Base-by-base conservation (phyloP, 1,139 yeast species). In the Pichia sp. region DNA sequence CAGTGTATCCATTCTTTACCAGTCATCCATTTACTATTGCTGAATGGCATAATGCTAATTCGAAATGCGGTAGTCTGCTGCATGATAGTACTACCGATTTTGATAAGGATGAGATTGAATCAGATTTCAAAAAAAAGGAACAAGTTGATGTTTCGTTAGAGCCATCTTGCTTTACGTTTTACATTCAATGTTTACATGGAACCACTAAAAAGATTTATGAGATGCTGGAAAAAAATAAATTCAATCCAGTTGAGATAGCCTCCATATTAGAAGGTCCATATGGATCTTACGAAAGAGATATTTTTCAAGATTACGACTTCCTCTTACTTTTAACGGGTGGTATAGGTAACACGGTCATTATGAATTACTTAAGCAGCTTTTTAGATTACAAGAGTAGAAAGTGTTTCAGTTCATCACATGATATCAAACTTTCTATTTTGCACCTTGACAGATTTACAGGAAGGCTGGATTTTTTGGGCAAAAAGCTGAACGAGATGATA, bases 241-340 rank as follows among this genome's bases (percentile, higher is more conserved):
- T 44, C 16, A 18, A 44, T 4, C 46, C 54, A 34, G 13, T 39
- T 28, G 43, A 44, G 16, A 47, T 53, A 4, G 10, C 7, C 48
- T 73, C 79, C 1, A 62, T 72, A 2, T 65, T 82, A 16, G 87
- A 82, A 58, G 87, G 87, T 0, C 55, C 55, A 13, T 50, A 52
- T 42, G 54, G 55, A 2, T 39, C 46, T 19, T 41, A 44, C 21
- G 50, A 46, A 16, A 44, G 42, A 16, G 39, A 41, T n/a, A 10
- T 30, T 1, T 53, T 50, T 42, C 31, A 47, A 10, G 48, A 46
- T 7, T 45, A 42, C 40, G 49, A 50, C 28, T 47, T 46, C 36
- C 26, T 46, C 9, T 30, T 53, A 13, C 28, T 47, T 7, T 10
- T 53, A 2, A 47, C 51, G 2, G 55, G 53, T 41, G 55, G 55